Evolutionary conservation across 495 filamentous ascomycete species (phyloP).

Genomic region (Lophiostoma macrostomum): DNA sequence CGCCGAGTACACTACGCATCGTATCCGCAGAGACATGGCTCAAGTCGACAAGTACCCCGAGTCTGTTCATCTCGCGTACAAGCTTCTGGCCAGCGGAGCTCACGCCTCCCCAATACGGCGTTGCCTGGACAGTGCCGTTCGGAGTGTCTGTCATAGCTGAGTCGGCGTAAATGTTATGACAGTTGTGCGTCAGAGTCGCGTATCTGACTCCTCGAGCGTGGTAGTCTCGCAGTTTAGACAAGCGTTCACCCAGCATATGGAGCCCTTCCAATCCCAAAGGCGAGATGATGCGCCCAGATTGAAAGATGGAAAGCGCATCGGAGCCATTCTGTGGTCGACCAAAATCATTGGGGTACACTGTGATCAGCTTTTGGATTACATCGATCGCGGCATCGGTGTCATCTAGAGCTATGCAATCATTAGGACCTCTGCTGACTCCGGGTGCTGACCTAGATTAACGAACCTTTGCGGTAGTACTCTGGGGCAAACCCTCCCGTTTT

Average conservation of each 20-base stretch:
- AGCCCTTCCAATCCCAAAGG: background rate
- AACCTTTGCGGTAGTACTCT: no score
- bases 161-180: conserved; percentile 1
- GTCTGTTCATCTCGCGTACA: conserved; percentile 2
- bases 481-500: no score
- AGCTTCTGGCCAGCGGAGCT: background rate
- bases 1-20: conserved; percentile 56
- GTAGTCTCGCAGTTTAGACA: background rate
- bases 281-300: background rate
- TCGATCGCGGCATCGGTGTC: background rate
- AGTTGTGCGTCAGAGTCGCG: background rate
- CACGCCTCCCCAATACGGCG: background rate
- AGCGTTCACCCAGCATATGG: background rate
- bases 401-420: no score
- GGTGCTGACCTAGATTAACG: no score
- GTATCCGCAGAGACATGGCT: conserved; percentile 48
- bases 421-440: no score
- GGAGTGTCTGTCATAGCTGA: background rate
- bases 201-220: background rate
- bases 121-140: background rate
- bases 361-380: background rate
- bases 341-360: background rate
- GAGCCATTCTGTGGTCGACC: background rate
- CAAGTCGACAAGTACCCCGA: background rate
- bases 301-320: background rate